These are phyloP conservation scores for Leishmania lainsoni DNA, from an alignment of 208 protist genomes.

Conservation along the genomic window DNA sequence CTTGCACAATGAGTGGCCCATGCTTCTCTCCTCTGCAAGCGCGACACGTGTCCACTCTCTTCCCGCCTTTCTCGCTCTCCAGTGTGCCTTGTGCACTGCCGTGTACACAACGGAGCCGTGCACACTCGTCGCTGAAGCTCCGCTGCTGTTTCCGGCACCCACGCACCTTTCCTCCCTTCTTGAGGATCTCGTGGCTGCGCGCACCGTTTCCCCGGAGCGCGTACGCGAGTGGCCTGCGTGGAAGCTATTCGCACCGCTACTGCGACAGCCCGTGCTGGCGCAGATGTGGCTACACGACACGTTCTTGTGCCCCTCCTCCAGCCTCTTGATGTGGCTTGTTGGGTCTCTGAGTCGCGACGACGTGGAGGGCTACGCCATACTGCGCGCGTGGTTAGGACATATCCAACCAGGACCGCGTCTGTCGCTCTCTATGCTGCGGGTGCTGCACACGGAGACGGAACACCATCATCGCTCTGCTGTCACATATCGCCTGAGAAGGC, in stretches of 20 bases:
- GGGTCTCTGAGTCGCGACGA: constrained; percentile 26
- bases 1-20: constrained; percentile 9
- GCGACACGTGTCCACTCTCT: constrained; percentile 4
- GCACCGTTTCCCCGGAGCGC: not conserved
- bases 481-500: not conserved
- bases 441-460: not conserved
- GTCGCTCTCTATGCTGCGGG: not conserved
- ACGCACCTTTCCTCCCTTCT: not conserved
- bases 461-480: constrained; percentile 1
- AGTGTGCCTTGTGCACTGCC: constrained; percentile 7
- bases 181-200: constrained; percentile 6
- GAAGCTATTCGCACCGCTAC: constrained; percentile 13
- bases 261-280: constrained; percentile 26
- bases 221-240: constrained; percentile 22
- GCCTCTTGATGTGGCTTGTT: constrained; percentile 42
- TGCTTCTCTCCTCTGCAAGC: constrained; percentile 25
- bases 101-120: not conserved
- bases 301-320: constrained; percentile 25
- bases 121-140: not conserved
- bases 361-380: constrained; percentile 2
- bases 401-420: constrained; percentile 9
- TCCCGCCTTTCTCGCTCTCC: constrained; percentile 9
- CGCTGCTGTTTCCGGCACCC: not conserved
- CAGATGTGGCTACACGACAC: constrained; percentile 40
- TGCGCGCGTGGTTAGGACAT: constrained; percentile 8